Conservation (phyloP, 805 yeast genomes). For the Candida loeiensis region DNA sequence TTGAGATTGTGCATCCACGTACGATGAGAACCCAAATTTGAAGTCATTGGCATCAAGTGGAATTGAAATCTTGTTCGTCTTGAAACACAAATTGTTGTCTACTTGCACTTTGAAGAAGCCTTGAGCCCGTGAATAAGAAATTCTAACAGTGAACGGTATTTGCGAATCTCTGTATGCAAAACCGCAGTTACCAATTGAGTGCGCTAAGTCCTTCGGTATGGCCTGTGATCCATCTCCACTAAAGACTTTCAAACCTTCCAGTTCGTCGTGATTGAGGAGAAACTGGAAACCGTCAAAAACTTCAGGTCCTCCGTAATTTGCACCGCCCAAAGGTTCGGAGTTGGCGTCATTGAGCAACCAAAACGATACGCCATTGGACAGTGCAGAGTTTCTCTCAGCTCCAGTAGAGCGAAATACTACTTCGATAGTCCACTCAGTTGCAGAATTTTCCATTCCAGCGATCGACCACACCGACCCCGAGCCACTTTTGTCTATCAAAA, state of each 20-base stretch:
- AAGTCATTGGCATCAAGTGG: constrained; percentile 35
- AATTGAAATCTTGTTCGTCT: constrained; percentile 52
- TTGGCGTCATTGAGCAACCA: constrained; percentile 44
- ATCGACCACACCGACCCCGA: constrained; percentile 48
- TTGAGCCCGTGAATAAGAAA: constrained; percentile 49
- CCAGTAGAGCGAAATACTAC: constrained; percentile 62
- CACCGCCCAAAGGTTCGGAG: constrained; percentile 20
- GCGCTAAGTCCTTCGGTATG: constrained; percentile 24
- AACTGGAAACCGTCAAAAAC: constrained; percentile 63
- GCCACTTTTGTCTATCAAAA: constrained; percentile 30
- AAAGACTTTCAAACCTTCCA: constrained; percentile 54
- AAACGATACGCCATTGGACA: constrained; percentile 52
- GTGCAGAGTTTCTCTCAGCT: constrained; percentile 9
- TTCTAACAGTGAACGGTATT: constrained; percentile 66
- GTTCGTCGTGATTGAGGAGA: constrained; percentile 48
- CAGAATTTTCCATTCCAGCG: constrained; percentile 20
- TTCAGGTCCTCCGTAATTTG: constrained; percentile 52
- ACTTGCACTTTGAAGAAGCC: constrained; percentile 60
- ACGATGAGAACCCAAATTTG: constrained; percentile 54
- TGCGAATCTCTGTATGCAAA: constrained; percentile 61
- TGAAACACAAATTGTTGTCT: constrained; percentile 68
- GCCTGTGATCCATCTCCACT: constrained; percentile 54
- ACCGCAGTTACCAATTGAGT: constrained; percentile 54
- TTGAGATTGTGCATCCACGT: constrained; percentile 29
- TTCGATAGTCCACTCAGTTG: constrained; percentile 54